These are phyloP conservation scores for Geosiphon pyriformis DNA, from an alignment of 192 early-diverging fungal genomes.

Conservation along the genomic window DNA sequence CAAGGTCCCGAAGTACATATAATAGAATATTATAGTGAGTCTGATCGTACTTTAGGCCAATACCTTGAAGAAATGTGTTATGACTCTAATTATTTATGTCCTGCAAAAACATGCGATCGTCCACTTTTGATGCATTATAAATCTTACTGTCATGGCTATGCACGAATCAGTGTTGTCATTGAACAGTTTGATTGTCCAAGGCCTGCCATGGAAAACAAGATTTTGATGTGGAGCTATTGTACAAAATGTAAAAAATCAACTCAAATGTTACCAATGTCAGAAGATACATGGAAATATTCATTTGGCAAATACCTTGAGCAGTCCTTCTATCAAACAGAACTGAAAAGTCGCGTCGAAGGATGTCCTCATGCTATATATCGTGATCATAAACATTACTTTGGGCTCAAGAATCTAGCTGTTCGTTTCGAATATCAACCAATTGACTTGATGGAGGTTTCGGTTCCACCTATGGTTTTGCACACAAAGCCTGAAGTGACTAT, in stretches of 20 bases:
- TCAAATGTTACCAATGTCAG: slow-evolving; percentile 71
- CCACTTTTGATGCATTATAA: slow-evolving; percentile 79
- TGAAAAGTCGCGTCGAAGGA: slow-evolving; percentile 59
- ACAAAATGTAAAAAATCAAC: slow-evolving; percentile 65
- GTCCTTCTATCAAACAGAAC: slow-evolving; percentile 72
- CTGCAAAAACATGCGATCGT: slow-evolving; percentile 64
- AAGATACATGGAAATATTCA: slow-evolving; percentile 88
- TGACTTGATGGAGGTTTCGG: slow-evolving; percentile 62
- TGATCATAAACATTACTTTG: slow-evolving; percentile 84
- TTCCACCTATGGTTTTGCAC: slow-evolving; percentile 63
- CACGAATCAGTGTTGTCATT: slow-evolving; percentile 70
- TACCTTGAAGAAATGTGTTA: slow-evolving; percentile 81
- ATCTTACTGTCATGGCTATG: slow-evolving; percentile 80
- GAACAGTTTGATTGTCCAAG: slow-evolving; percentile 52
- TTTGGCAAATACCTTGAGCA: slow-evolving; percentile 97
- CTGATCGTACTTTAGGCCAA: slow-evolving; percentile 83
- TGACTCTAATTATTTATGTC: slow-evolving; percentile 61
- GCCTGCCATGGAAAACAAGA: slow-evolving; percentile 63
- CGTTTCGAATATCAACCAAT: slow-evolving; percentile 74
- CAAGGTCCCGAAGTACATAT: slow-evolving; percentile 67
- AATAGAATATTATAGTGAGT: slow-evolving; percentile 77
- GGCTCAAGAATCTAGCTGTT: slow-evolving; percentile 67
- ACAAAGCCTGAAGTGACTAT: slow-evolving; percentile 55
- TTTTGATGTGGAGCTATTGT: slow-evolving; percentile 91
- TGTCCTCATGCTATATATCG: slow-evolving; percentile 81